phyloP scores from a whole-genome alignment of 1,284 basidiomycete species.

The Ceratobasidium sp. region DNA sequence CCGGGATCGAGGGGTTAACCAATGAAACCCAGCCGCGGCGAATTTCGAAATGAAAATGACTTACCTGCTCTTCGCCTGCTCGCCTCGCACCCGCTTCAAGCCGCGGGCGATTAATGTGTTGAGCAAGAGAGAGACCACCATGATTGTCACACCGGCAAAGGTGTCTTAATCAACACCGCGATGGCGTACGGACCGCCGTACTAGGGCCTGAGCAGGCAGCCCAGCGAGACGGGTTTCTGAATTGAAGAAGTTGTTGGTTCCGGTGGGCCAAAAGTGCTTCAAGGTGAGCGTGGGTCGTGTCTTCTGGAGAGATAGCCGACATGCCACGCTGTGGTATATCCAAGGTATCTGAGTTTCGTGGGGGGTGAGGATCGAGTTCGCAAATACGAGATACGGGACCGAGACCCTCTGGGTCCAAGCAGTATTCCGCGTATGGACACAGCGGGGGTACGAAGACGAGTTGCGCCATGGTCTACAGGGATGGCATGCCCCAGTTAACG shows the following conservation, averaged over 20 bases:
- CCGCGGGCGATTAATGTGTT: slow-evolving; percentile 81
- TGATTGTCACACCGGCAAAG: slow-evolving; percentile 92
- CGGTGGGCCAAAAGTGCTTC: slow-evolving; percentile 64
- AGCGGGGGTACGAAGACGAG: slow-evolving; percentile 9
- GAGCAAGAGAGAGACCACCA: slow-evolving; percentile 84
- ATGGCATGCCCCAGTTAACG: slow-evolving; percentile 32
- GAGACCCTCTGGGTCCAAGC: slow-evolving; percentile 66
- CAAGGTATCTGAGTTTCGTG: slow-evolving; percentile 62
- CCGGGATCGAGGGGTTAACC: not conserved
- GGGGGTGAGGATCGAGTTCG: slow-evolving; percentile 79
- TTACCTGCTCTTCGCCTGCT: slow-evolving; percentile 90
- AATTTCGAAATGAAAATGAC: not conserved
- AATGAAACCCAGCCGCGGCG: not conserved
- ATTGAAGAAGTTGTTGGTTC: slow-evolving; percentile 50
- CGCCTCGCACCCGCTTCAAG: slow-evolving; percentile 82
- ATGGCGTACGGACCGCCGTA: slow-evolving; percentile 80
- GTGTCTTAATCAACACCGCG: slow-evolving; percentile 80
- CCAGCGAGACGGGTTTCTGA: slow-evolving; percentile 68
- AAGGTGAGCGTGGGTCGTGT: slow-evolving; percentile 80
- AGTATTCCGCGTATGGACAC: not conserved
- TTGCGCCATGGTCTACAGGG: slow-evolving; percentile 42
- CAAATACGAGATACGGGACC: slow-evolving; percentile 67
- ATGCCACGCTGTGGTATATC: slow-evolving; percentile 82
- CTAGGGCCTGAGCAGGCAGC: slow-evolving; percentile 78
- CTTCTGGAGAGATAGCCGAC: slow-evolving; percentile 70